Conservation (phyloP, 495 filamentous ascomycete genomes). For the Pseudotulostoma volvatum region DNA sequence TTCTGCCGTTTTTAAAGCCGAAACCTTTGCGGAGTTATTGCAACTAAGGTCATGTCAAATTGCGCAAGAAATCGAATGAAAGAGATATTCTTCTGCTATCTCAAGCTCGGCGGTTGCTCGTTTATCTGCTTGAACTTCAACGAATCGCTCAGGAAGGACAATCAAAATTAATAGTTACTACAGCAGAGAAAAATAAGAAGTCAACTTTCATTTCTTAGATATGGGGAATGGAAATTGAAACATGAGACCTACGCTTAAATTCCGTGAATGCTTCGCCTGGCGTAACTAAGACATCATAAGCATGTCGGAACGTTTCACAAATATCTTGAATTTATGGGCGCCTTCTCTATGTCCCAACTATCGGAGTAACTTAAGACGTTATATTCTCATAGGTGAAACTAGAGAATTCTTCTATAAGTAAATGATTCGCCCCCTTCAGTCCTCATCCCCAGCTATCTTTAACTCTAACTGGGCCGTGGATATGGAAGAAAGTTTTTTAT, state of each 20-base stretch:
- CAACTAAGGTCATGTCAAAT: background rate
- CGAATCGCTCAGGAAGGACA: no score
- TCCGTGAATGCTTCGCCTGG: no score
- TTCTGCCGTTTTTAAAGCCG: background rate
- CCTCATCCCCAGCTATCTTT: background rate
- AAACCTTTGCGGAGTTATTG: background rate
- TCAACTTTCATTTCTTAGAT: no score
- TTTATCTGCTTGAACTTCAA: no score
- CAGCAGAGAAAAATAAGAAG: no score
- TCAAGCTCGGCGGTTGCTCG: background rate
- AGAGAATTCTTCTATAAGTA: background rate
- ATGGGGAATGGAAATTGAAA: no score
- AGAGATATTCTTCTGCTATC: background rate
- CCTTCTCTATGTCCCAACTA: background rate
- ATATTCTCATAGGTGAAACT: background rate
- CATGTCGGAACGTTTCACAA: background rate
- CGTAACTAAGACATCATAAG: background rate
- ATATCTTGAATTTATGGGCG: background rate
- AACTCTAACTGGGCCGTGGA: background rate
- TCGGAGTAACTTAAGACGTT: background rate
- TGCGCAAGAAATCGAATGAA: background rate
- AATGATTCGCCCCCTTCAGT: background rate
- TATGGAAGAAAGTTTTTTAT: background rate
- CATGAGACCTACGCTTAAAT: no score
- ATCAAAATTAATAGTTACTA: no score